Evolutionary conservation across 768 basidiomycete genomes (phyloP).

Genomic region (Xerocomellus intermedius): DNA sequence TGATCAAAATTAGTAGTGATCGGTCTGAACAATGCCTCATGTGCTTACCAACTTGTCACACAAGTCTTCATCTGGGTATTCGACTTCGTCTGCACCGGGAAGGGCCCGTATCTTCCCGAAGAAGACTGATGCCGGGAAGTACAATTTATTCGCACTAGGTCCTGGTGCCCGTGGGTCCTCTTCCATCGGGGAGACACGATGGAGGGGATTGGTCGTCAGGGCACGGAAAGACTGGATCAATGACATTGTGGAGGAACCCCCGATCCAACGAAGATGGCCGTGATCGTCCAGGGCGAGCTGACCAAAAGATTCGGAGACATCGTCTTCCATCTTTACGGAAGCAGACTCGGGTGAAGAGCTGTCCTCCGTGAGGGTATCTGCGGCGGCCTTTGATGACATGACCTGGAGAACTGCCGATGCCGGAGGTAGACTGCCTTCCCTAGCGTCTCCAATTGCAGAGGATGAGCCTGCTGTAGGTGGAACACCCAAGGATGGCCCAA

Average conservation of each 20-base stretch:
- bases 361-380: constrained; percentile 34
- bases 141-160: constrained; percentile 79
- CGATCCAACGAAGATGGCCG: constrained; percentile 90
- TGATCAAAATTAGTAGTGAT: constrained; percentile 23
- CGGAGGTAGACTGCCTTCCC: constrained; percentile 20
- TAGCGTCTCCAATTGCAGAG: constrained; percentile 12
- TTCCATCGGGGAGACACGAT: constrained; percentile 80
- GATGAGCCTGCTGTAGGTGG: constrained; percentile 37
- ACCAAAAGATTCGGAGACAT: constrained; percentile 81
- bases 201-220: constrained; percentile 67
- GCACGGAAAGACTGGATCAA: constrained; percentile 86
- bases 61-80: constrained; percentile 80
- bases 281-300: constrained; percentile 88
- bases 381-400: constrained; percentile 38
- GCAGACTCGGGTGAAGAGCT: constrained; percentile 35
- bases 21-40: constrained; percentile 13
- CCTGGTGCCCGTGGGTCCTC: constrained; percentile 79
- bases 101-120: constrained; percentile 84
- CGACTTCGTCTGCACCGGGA: constrained; percentile 81
- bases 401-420: constrained; percentile 34
- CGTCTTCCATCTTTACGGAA: constrained; percentile 50
- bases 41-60: constrained; percentile 79
- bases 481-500: constrained; percentile 54
- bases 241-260: constrained; percentile 89
- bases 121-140: constrained; percentile 85